phyloP scores from a whole-genome alignment of 2,329 filamentous ascomycete genomes.

The Colletotrichum salicis region DNA sequence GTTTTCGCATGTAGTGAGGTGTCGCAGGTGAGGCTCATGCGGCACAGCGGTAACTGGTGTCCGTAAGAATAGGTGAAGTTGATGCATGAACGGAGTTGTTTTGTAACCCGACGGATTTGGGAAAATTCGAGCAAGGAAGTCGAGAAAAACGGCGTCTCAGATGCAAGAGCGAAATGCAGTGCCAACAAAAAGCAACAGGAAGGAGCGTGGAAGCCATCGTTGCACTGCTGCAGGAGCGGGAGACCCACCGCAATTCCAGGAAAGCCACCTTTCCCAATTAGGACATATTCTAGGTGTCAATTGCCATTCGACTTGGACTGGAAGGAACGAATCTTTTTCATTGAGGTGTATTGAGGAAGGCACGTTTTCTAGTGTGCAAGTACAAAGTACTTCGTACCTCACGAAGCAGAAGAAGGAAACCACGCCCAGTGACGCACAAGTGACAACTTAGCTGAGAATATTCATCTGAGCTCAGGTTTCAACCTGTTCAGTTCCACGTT shows the following conservation, averaged over 20 bases:
- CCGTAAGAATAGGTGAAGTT: neutral
- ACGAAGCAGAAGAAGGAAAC: neutral
- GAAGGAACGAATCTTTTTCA: neutral
- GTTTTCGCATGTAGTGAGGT: neutral
- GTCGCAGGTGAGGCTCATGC: neutral
- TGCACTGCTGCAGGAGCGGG: neutral
- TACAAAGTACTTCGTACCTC: no score
- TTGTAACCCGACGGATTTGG: neutral
- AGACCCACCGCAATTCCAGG: slow-evolving; percentile 17
- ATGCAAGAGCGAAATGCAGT: neutral
- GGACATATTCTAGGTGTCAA: neutral
- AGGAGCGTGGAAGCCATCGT: neutral
- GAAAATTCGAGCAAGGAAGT: neutral
- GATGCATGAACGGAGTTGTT: neutral
- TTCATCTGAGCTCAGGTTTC: neutral
- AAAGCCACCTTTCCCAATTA: neutral
- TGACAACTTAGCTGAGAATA: no score
- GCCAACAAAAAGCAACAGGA: neutral
- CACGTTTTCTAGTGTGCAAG: no score
- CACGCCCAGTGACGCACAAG: neutral
- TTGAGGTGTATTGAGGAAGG: neutral
- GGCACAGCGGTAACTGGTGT: no score
- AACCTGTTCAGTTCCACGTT: neutral
- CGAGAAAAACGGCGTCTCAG: neutral
- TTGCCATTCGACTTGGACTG: neutral